Evolutionary conservation across 2,329 filamentous ascomycete species (phyloP).

Genomic region (Microcyclospora pomicola): DNA sequence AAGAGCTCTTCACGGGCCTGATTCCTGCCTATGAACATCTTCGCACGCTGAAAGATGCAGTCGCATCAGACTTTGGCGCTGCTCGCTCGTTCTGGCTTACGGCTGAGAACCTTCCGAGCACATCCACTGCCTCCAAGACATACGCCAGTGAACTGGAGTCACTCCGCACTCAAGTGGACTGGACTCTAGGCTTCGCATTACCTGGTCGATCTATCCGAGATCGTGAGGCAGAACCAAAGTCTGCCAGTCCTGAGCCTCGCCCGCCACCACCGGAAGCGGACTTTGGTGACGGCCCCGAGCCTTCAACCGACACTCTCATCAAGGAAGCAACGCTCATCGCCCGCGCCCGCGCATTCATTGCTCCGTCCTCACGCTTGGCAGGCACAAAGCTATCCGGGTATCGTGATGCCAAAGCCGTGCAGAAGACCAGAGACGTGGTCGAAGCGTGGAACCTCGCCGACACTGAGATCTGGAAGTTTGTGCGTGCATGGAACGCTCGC

Average conservation of each 20-base stretch:
- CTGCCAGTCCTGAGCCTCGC: constrained; percentile 18
- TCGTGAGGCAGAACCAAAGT: neutral
- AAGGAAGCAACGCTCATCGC: constrained; percentile 20
- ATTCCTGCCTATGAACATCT: constrained; percentile 52
- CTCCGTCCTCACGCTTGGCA: neutral
- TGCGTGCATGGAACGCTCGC: constrained; percentile 52
- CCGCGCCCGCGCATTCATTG: neutral
- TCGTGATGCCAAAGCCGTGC: constrained; percentile 8
- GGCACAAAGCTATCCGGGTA: constrained; percentile 13
- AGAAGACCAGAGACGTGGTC: constrained; percentile 28
- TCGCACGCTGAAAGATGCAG: constrained; percentile 63
- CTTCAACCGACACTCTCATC: constrained; percentile 35
- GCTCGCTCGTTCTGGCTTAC: constrained; percentile 67
- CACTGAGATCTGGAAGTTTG: constrained; percentile 65
- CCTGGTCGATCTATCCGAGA: constrained; percentile 32
- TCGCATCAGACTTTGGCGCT: constrained; percentile 53
- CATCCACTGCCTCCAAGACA: constrained; percentile 10
- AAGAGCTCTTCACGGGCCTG: constrained; percentile 50
- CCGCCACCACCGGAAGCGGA: constrained; percentile 33
- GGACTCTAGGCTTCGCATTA: constrained; percentile 77
- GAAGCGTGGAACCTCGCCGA: constrained; percentile 50
- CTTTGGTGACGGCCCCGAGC: constrained; percentile 43
- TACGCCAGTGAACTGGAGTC: constrained; percentile 37
- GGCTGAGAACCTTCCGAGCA: constrained; percentile 44
- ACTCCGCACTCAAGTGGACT: constrained; percentile 43